These are phyloP conservation scores for Alternaria panax DNA, from an alignment of 2,329 filamentous ascomycete genomes.

Conservation along the genomic window DNA sequence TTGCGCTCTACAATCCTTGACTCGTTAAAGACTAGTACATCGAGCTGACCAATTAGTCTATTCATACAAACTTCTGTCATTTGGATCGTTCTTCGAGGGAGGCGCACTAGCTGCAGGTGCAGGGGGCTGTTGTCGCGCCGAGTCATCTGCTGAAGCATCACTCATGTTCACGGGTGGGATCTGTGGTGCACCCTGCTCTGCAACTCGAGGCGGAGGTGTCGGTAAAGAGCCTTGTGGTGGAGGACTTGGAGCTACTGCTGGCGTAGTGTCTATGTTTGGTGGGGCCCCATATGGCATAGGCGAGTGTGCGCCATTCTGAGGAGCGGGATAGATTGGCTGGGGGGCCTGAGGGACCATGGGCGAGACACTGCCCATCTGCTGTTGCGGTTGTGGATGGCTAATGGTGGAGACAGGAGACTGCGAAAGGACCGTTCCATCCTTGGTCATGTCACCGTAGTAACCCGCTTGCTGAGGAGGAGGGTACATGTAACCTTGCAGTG, in stretches of 20 bases:
- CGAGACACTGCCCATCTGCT: conserved; percentile 10
- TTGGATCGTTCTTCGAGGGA: conserved; percentile 21
- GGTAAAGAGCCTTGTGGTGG: conserved; percentile 12
- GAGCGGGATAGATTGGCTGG: conserved; percentile 20
- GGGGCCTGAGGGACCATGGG: conserved; percentile 19
- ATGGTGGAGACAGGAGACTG: conserved; percentile 13
- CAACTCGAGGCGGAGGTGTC: conserved; percentile 7
- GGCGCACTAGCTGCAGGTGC: conserved; percentile 12
- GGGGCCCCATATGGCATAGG: conserved; percentile 3
- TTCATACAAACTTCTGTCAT: conserved; percentile 28
- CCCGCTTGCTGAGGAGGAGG: conserved; percentile 21
- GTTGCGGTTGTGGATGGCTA: conserved; percentile 1
- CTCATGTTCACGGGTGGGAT: conserved; percentile 1
- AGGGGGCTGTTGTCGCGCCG: background rate
- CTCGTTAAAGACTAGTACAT: background rate
- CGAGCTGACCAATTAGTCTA: conserved; percentile 7
- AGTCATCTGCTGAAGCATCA: conserved; percentile 3
- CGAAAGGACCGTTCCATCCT: conserved; percentile 22
- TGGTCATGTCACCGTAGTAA: conserved; percentile 25
- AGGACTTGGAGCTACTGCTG: background rate
- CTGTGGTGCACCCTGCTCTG: conserved; percentile 2
- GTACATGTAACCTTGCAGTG: conserved; percentile 28
- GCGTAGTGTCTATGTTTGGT: background rate
- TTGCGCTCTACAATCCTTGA: background rate
- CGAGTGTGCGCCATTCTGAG: background rate